phyloP scores from a whole-genome alignment of 163 green algal genomes.

The Chlorella variabilis region DNA sequence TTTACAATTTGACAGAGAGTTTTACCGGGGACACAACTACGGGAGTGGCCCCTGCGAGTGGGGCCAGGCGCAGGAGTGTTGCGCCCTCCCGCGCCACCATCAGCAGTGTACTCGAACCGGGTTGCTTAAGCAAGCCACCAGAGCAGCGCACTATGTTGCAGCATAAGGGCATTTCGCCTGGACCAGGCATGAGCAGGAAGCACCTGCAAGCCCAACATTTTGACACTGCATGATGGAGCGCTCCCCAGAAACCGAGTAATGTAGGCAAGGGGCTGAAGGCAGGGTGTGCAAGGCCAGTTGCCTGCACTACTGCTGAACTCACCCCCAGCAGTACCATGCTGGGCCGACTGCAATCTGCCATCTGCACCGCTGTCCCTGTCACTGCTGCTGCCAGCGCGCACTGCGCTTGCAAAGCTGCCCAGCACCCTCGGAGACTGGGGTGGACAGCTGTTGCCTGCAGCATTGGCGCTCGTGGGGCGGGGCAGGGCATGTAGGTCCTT shows the following conservation, averaged over 20 bases:
- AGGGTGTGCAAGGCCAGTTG: background rate
- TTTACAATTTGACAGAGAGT: too few species aligned
- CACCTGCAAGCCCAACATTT: slow-evolving; percentile 31
- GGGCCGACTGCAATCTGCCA: too few species aligned
- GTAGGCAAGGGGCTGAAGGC: background rate
- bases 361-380: too few species aligned
- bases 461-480: background rate
- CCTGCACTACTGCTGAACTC: too few species aligned
- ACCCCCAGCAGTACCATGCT: too few species aligned
- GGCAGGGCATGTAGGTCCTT: too few species aligned
- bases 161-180: slow-evolving; percentile 60
- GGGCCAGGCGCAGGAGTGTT: too few species aligned
- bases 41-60: too few species aligned
- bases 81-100: slow-evolving; percentile 71
- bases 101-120: slow-evolving; percentile 81
- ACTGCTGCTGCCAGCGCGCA: background rate
- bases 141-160: slow-evolving; percentile 86
- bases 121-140: slow-evolving; percentile 59
- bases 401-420: background rate
- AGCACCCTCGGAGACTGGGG: background rate
- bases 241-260: too few species aligned
- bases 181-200: slow-evolving; percentile 62
- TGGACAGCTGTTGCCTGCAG: too few species aligned
- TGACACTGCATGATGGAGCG: too few species aligned
- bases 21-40: too few species aligned